Percentiles rank a stretch among this genome's conserved stretches.
phyloP scores from a whole-genome alignment of 1,284 basidiomycete species.

The Fomitopsis pinicola region DNA sequence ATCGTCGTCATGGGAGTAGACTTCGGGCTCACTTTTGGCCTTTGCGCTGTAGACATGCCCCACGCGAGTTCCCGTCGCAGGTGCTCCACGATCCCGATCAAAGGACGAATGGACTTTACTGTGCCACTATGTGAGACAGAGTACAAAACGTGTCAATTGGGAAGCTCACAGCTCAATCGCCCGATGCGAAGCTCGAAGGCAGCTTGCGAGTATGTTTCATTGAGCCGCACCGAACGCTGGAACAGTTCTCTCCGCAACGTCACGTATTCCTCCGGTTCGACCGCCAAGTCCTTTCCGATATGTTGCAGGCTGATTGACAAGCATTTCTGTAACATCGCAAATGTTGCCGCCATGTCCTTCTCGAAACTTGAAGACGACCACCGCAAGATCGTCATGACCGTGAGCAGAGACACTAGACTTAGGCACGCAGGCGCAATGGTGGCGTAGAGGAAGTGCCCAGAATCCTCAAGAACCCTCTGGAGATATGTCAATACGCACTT shows the following conservation, averaged over 20 bases:
- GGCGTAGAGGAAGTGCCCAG: slow-evolving; percentile 39
- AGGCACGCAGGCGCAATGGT: slow-evolving; percentile 36
- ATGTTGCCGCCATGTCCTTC: slow-evolving; percentile 33
- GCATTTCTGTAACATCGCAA: slow-evolving; percentile 32
- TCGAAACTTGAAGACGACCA: slow-evolving; percentile 44
- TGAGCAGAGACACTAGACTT: slow-evolving; percentile 36
- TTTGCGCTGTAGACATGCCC: slow-evolving; percentile 32
- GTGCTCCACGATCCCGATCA: slow-evolving; percentile 41
- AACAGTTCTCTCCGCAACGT: slow-evolving; percentile 31
- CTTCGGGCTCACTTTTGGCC: slow-evolving; percentile 1
- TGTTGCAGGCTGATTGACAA: slow-evolving; percentile 31
- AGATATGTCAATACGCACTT: background rate
- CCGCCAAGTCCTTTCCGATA: slow-evolving; percentile 14
- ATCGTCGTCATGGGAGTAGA: slow-evolving; percentile 4
- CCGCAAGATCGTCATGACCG: slow-evolving; percentile 35
- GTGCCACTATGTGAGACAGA: background rate
- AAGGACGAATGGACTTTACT: slow-evolving; percentile 44
- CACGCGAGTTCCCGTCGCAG: slow-evolving; percentile 43
- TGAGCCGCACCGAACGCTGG: slow-evolving; percentile 35
- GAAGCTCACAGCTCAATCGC: slow-evolving; percentile 36
- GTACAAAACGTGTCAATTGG: background rate
- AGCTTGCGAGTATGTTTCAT: slow-evolving; percentile 41
- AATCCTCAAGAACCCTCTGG: slow-evolving; percentile 29
- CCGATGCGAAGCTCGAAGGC: slow-evolving; percentile 45
- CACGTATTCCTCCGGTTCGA: slow-evolving; percentile 17